phyloP scores from a whole-genome alignment of 108 stramenopile species.

The Cyclotella distinguenda region DNA sequence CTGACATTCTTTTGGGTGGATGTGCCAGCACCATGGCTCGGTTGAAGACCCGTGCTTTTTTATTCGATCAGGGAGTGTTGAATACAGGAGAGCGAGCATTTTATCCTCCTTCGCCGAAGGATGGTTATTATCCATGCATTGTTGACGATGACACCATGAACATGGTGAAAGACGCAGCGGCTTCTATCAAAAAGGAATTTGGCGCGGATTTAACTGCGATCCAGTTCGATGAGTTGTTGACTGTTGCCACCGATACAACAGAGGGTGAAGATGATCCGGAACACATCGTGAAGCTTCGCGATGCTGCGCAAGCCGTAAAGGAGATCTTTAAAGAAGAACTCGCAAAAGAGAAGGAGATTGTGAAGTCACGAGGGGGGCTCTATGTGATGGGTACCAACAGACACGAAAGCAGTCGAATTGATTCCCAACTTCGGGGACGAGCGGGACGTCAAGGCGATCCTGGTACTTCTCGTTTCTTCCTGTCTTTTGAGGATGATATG shows the following conservation, averaged over 20 bases:
- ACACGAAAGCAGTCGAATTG: constrained; percentile 92
- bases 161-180: constrained; percentile 67
- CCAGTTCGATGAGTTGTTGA: constrained; percentile 84
- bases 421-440: constrained; percentile 92
- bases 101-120: constrained; percentile 72
- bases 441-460: constrained; percentile 96
- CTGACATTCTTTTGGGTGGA: constrained; percentile 95
- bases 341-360: constrained; percentile 78
- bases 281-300: constrained; percentile 74
- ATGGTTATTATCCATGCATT: constrained; percentile 75
- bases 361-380: constrained; percentile 83
- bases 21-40: constrained; percentile 89
- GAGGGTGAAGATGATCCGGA: constrained; percentile 82
- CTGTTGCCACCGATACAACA: constrained; percentile 89
- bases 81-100: constrained; percentile 52
- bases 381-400: constrained; percentile 96
- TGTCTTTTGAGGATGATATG: constrained; percentile 95
- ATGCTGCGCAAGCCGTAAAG: constrained; percentile 77
- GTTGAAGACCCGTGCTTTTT: constrained; percentile 64
- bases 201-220: constrained; percentile 64
- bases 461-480: constrained; percentile 91
- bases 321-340: constrained; percentile 67
- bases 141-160: constrained; percentile 62
- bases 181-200: constrained; percentile 60
- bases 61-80: constrained; percentile 71